Conservation (phyloP, 345 rosid species). For the Anacardium occidentale region DNA sequence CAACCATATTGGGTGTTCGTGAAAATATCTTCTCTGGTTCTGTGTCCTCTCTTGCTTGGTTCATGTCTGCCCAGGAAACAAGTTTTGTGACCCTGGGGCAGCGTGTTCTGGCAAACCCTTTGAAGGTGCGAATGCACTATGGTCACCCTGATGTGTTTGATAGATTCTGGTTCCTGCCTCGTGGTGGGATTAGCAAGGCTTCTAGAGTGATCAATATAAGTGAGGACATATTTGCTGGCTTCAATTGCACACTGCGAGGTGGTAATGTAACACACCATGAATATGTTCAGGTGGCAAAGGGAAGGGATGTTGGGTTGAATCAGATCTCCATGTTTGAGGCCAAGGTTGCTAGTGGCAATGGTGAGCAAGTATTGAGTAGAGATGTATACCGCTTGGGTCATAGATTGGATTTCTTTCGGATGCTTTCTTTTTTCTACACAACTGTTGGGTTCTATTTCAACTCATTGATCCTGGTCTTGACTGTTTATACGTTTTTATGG, state of each 20-base stretch:
- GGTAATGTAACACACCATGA: constrained; percentile 96
- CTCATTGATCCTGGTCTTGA: constrained; percentile 68
- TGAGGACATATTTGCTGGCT: constrained; percentile 95
- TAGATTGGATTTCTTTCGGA: constrained; percentile 81
- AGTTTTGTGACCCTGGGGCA: constrained; percentile 91
- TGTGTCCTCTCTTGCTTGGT: constrained; percentile 91
- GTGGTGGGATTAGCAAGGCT: constrained; percentile 94
- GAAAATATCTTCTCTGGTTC: constrained; percentile 92
- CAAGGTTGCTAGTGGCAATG: constrained; percentile 90
- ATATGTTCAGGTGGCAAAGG: constrained; percentile 91
- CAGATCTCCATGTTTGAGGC: constrained; percentile 88
- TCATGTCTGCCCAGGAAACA: constrained; percentile 89
- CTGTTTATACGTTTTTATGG: constrained; percentile 76
- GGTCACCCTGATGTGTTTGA: constrained; percentile 96
- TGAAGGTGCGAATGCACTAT: constrained; percentile 89
- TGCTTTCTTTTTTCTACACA: constrained; percentile 75
- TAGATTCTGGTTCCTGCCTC: constrained; percentile 81
- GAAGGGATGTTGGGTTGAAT: constrained; percentile 88
- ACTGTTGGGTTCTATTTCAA: constrained; percentile 75
- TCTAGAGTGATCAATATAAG: constrained; percentile 81
- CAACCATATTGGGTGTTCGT: constrained; percentile 86
- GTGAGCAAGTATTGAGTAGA: constrained; percentile 89
- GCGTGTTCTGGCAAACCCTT: constrained; percentile 87
- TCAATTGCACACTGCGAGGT: constrained; percentile 83
- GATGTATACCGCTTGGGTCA: constrained; percentile 89